phyloP scores from a whole-genome alignment of 2,329 filamentous ascomycete species.

The Venturiaceae sp. region DNA sequence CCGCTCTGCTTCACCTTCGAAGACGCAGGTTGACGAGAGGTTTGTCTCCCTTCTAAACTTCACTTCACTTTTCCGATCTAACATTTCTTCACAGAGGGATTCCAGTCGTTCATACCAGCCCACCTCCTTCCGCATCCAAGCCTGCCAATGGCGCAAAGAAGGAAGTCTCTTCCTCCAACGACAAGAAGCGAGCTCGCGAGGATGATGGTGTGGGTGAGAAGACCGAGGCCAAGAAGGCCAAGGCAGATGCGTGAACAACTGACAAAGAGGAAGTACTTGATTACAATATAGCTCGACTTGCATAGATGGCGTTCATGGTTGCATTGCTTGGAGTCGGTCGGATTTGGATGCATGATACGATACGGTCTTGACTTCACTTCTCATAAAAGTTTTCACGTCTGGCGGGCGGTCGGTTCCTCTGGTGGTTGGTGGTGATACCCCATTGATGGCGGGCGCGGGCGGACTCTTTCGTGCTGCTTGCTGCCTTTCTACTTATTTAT shows the following conservation, averaged over 20 bases:
- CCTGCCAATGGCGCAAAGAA: not conserved
- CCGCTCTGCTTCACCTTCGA: conserved; percentile 6
- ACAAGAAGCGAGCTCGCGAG: conserved; percentile 10
- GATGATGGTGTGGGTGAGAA: conserved; percentile 18
- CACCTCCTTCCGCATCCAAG: not conserved
- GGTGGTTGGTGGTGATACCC: not conserved
- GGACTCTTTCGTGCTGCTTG: too few relatives aligned
- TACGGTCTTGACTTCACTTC: not conserved
- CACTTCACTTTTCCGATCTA: too few relatives aligned
- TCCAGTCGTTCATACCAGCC: conserved; percentile 8
- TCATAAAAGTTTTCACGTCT: not conserved
- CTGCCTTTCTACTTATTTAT: too few relatives aligned
- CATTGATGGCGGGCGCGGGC: too few relatives aligned
- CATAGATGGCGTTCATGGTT: not conserved
- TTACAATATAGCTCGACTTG: not conserved
- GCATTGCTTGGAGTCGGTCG: not conserved
- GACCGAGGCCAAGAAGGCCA: conserved; percentile 38
- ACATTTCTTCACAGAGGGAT: conserved; percentile 22
- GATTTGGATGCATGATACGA: not conserved
- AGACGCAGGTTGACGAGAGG: conserved; percentile 25
- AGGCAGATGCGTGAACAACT: conserved; percentile 15
- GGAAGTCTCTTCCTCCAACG: conserved; percentile 8
- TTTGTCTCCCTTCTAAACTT: conserved; percentile 19
- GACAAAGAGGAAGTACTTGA: not conserved
- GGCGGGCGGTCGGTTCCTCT: too few relatives aligned